phyloP scores from a whole-genome alignment of 164 flowering plant species.

The Aristolochia californica region DNA sequence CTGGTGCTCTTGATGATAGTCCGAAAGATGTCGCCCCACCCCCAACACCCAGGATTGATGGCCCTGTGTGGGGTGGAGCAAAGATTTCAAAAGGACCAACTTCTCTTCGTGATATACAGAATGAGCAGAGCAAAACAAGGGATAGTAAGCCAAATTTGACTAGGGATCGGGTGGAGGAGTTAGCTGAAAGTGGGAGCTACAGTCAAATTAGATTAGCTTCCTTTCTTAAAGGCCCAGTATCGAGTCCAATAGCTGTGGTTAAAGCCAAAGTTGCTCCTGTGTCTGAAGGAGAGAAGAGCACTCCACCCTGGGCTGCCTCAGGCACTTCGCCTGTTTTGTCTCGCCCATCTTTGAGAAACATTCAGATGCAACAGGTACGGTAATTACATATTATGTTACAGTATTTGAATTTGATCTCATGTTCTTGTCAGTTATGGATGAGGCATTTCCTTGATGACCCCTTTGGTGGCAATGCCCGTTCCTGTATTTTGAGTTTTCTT shows the following conservation, averaged over 20 bases:
- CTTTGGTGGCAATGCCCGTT: no score
- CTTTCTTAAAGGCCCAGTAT: slow-evolving; percentile 30
- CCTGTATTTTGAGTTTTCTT: no score
- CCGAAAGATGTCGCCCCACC: slow-evolving; percentile 39
- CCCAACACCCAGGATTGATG: slow-evolving; percentile 59
- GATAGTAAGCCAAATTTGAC: slow-evolving; percentile 1
- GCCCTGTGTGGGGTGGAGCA: slow-evolving; percentile 97
- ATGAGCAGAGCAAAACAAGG: slow-evolving; percentile 56
- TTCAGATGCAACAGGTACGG: slow-evolving; percentile 90
- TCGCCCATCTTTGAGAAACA: slow-evolving; percentile 85
- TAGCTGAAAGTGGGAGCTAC: slow-evolving; percentile 24
- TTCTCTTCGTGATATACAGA: slow-evolving; percentile 78
- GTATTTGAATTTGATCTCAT: neutral
- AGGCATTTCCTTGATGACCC: no score
- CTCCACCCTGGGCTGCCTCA: slow-evolving; percentile 87
- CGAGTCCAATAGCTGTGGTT: slow-evolving; percentile 65
- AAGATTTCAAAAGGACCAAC: slow-evolving; percentile 45
- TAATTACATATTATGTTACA: neutral
- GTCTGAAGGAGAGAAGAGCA: slow-evolving; percentile 59
- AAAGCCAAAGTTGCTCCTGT: slow-evolving; percentile 20
- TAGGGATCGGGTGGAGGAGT: slow-evolving; percentile 33
- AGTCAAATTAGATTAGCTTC: slow-evolving; percentile 49
- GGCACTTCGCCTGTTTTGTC: slow-evolving; percentile 68
- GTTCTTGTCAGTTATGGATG: neutral
- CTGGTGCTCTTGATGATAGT: slow-evolving; percentile 84